These are phyloP conservation scores for Suhomyces faveliae DNA, from an alignment of 805 yeast species.

Conservation along the genomic window DNA sequence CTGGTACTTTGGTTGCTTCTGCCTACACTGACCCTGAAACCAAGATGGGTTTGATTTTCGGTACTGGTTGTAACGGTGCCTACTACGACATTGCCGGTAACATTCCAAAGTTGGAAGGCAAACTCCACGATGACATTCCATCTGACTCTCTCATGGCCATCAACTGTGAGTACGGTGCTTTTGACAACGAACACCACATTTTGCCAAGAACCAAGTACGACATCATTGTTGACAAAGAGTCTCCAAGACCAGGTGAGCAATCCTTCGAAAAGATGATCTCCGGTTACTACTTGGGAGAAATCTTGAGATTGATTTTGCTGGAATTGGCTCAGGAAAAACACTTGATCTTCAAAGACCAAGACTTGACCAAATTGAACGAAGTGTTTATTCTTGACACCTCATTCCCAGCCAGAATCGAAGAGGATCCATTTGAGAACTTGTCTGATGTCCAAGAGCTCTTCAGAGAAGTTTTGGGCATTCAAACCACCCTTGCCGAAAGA, in stretches of 20 bases:
- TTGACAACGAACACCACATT: conserved; percentile 81
- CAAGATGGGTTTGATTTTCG: conserved; percentile 93
- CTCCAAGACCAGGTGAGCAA: conserved; percentile 97
- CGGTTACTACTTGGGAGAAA: conserved; percentile 94
- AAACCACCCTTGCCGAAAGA: conserved; percentile 75
- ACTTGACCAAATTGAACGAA: conserved; percentile 56
- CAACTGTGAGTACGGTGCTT: conserved; percentile 98
- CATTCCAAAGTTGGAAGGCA: conserved; percentile 80
- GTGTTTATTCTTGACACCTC: conserved; percentile 86
- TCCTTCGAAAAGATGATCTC: conserved; percentile 96
- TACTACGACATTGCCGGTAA: conserved; percentile 74
- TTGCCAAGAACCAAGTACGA: conserved; percentile 93
- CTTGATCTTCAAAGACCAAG: conserved; percentile 68
- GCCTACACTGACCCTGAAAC: conserved; percentile 86
- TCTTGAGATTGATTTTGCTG: conserved; percentile 73
- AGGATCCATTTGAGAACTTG: conserved; percentile 84
- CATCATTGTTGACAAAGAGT: conserved; percentile 70
- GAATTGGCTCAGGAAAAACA: conserved; percentile 64
- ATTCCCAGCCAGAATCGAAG: conserved; percentile 81
- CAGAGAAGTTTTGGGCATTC: conserved; percentile 53
- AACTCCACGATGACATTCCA: conserved; percentile 60
- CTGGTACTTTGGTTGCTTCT: conserved; percentile 96
- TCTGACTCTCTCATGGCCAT: conserved; percentile 81
- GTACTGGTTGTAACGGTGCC: conserved; percentile 98
- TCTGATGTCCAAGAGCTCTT: conserved; percentile 71